Base-by-base conservation (phyloP, 805 yeast species). In the Cyberlindnera xishuangbannaensis region DNA sequence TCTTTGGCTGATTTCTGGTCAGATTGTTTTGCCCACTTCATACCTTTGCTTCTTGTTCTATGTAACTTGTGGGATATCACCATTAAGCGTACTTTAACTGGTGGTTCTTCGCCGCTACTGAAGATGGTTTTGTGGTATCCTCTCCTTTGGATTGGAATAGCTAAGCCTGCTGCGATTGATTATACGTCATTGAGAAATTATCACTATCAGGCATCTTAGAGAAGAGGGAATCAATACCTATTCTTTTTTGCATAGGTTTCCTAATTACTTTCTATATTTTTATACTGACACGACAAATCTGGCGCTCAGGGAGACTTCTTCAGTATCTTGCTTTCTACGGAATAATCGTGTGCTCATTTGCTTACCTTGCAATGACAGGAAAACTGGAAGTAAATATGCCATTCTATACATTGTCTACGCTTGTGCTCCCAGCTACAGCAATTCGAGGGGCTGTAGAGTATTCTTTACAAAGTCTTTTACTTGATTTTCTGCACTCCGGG, bases 121-220 rank as follows among this genome's bases (percentile, higher is more conserved):
- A 67, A 62, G 35, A 25, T 55, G 1, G 14, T 55, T 0, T 18
- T 61, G 16, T 88, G 95, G 92, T 83, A 82, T 42, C 82, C 88
- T 0, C 64, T 80, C 3, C 82, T 82, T 51, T 85, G 95, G 94
- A 48, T 83, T 3, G 95, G 96, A 2, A 67, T 83, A 20, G 66
- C 87, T 48, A 87, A 88, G 55, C 87, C 86, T 57, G 69, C 84
- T 47, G 84, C 95, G 0, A 86, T 90, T 59, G 97, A 87, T 51
- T 63, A 88, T 40, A 59, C 88, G 10, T 95, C 97, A 0, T 78
- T 88, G 9, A 97, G 90, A 53, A 97, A 35, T 63, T 90, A 26
- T 83, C 90, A 1, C 47, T 75, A 3, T 59, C 64, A 9, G 97
- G 90, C 53, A 61, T 90, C 18, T 72, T 67, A 42, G 70, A 71